phyloP scores from a whole-genome alignment of 2,329 filamentous ascomycete species.

The Fonsecaea monophora region DNA sequence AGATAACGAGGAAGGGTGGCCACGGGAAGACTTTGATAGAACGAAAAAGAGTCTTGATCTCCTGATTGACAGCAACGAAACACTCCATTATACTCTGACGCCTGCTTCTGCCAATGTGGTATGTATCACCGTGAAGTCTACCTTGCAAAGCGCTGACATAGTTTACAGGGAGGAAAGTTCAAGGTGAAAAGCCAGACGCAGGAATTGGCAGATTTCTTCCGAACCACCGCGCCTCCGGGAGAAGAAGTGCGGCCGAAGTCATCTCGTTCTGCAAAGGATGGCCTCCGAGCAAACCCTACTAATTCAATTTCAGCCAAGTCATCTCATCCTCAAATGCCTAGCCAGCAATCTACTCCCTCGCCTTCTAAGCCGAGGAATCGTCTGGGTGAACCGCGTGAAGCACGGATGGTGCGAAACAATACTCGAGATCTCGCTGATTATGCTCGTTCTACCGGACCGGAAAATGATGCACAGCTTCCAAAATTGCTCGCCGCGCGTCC shows the following conservation, averaged over 20 bases:
- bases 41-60: conserved; percentile 76
- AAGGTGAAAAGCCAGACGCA: conserved; percentile 42
- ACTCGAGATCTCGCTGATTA: conserved; percentile 87
- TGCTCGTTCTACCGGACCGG: conserved; percentile 81
- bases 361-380: conserved; percentile 41
- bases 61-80: conserved; percentile 80
- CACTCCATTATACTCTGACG: conserved; percentile 81
- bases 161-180: conserved; percentile 41
- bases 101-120: conserved; percentile 80
- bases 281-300: conserved; percentile 37
- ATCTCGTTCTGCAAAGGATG: conserved; percentile 35
- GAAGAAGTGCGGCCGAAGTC: conserved; percentile 31
- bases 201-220: conserved; percentile 49
- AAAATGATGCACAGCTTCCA: conserved; percentile 48
- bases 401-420: conserved; percentile 68
- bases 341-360: conserved; percentile 21
- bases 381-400: conserved; percentile 68
- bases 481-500: conserved; percentile 34
- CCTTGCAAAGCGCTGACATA: conserved; percentile 15
- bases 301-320: conserved; percentile 2
- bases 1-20: conserved; percentile 29
- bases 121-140: conserved; percentile 46
- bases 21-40: conserved; percentile 48
- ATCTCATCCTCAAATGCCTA: conserved; percentile 6
- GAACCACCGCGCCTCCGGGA: conserved; percentile 47